These are phyloP conservation scores for Metarhizium sp. DNA, from an alignment of 2,329 filamentous ascomycete species.

Conservation along the genomic window DNA sequence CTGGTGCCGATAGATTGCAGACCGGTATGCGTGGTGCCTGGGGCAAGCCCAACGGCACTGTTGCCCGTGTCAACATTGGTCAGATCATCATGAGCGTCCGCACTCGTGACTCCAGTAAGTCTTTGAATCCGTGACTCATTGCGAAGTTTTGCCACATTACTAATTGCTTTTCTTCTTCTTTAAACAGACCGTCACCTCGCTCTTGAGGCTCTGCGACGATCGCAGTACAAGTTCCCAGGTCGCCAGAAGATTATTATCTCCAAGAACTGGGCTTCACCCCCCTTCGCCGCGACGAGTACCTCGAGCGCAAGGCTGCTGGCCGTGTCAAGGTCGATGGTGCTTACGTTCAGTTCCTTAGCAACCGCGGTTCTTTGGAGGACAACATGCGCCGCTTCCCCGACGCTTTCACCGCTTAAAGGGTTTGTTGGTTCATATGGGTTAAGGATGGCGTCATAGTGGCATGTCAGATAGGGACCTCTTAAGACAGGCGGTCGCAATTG, in stretches of 20 bases:
- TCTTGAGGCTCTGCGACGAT: slow-evolving; percentile 97
- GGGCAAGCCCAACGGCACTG: slow-evolving; percentile 98
- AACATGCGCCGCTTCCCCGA: slow-evolving; percentile 96
- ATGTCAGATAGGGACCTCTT: slow-evolving; percentile 29
- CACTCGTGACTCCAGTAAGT: slow-evolving; percentile 84
- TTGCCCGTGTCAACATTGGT: slow-evolving; percentile 99
- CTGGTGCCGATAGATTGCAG: slow-evolving; percentile 99
- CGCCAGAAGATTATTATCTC: slow-evolving; percentile 99
- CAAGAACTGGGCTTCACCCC: slow-evolving; percentile 99
- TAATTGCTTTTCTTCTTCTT: slow-evolving; percentile 7
- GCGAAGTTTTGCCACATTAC: slow-evolving; percentile 8
- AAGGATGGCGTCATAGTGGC: slow-evolving; percentile 36
- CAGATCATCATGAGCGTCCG: slow-evolving; percentile 97
- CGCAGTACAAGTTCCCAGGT: slow-evolving; percentile 99
- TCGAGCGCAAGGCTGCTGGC: slow-evolving; percentile 88
- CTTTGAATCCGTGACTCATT: background rate
- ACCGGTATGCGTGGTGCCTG: slow-evolving; percentile 99
- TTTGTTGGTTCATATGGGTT: slow-evolving; percentile 28
- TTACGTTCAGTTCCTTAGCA: slow-evolving; percentile 98
- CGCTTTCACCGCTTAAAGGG: slow-evolving; percentile 60
- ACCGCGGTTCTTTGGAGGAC: slow-evolving; percentile 74
- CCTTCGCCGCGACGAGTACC: slow-evolving; percentile 94
- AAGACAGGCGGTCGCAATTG: slow-evolving; percentile 21
- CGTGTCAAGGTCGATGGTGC: slow-evolving; percentile 95
- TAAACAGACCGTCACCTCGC: slow-evolving; percentile 71